phyloP scores from a whole-genome alignment of 2,329 filamentous ascomycete genomes.

The Stachybotrys chartarum region DNA sequence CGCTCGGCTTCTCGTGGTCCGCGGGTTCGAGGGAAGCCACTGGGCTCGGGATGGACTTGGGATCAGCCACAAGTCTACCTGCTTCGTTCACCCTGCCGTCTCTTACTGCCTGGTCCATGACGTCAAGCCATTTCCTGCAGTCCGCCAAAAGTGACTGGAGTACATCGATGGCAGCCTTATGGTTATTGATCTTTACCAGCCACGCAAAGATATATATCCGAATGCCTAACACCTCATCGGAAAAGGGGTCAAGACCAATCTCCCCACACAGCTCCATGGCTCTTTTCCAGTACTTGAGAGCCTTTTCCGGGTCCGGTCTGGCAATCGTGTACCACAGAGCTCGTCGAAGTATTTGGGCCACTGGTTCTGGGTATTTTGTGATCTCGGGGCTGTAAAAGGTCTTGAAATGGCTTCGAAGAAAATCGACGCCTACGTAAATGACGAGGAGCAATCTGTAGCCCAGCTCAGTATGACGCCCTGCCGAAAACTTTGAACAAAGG shows the following conservation, averaged over 20 bases:
- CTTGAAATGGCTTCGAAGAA: neutral
- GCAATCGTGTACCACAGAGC: constrained; percentile 84
- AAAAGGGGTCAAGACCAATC: constrained; percentile 76
- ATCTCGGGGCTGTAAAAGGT: constrained; percentile 50
- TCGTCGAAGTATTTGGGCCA: constrained; percentile 71
- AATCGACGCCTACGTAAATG: neutral
- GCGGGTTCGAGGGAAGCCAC: constrained; percentile 11
- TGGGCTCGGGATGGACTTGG: constrained; percentile 2
- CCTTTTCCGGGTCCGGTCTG: constrained; percentile 64
- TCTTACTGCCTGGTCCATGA: constrained; percentile 42
- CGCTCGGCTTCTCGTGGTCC: constrained; percentile 8
- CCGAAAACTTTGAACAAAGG: neutral
- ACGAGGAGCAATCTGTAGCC: neutral
- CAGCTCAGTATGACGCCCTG: neutral
- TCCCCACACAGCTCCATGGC: constrained; percentile 69
- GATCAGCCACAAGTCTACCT: constrained; percentile 21
- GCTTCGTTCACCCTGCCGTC: constrained; percentile 38
- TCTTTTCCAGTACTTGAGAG: constrained; percentile 75
- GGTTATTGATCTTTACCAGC: constrained; percentile 69
- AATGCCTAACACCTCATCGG: constrained; percentile 84
- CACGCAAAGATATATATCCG: constrained; percentile 75
- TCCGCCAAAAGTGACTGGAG: constrained; percentile 70
- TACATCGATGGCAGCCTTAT: constrained; percentile 64
- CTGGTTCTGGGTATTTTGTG: constrained; percentile 56
- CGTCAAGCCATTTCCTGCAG: constrained; percentile 53